These are phyloP conservation scores for Gossypium trilobum DNA, from an alignment of 441 rosid species.

Conservation along the genomic window DNA sequence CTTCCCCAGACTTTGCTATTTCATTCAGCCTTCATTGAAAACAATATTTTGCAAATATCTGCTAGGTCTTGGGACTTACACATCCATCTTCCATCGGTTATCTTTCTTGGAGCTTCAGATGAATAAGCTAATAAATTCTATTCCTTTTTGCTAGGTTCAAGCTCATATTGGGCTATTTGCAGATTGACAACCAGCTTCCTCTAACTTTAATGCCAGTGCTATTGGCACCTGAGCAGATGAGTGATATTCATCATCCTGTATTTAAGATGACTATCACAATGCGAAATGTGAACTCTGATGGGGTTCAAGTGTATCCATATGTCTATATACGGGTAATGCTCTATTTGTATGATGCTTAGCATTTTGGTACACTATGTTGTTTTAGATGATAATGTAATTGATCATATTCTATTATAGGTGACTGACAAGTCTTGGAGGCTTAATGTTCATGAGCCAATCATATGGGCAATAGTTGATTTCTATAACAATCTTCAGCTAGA, in stretches of 20 bases:
- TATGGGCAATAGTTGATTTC: constrained; percentile 80
- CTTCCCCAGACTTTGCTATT: neutral
- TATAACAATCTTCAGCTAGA: constrained; percentile 78
- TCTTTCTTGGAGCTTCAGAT: neutral
- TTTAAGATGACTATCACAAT: constrained; percentile 86
- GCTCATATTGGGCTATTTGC: constrained; percentile 78
- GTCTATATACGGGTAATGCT: constrained; percentile 79
- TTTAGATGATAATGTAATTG: constrained; percentile 11
- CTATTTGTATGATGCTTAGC: constrained; percentile 14
- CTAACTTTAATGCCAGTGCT: constrained; percentile 88
- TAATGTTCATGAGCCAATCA: constrained; percentile 93
- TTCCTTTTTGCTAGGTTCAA: constrained; percentile 67
- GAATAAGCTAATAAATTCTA: constrained; percentile 11
- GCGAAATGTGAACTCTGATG: constrained; percentile 69
- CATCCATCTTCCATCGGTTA: constrained; percentile 6
- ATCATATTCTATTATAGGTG: constrained; percentile 42
- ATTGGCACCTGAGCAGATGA: constrained; percentile 73
- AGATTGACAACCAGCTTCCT: constrained; percentile 96
- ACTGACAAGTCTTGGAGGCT: constrained; percentile 85
- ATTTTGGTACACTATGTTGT: constrained; percentile 11
- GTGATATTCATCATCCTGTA: constrained; percentile 73
- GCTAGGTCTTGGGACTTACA: neutral
- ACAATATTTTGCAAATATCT: neutral
- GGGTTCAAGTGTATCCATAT: constrained; percentile 75
- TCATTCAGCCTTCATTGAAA: neutral